Evolutionary conservation across 139 green algal species (phyloP), one percentile per base, ranked within the genome.

Genomic region (Medakamo hakoo): DNA sequence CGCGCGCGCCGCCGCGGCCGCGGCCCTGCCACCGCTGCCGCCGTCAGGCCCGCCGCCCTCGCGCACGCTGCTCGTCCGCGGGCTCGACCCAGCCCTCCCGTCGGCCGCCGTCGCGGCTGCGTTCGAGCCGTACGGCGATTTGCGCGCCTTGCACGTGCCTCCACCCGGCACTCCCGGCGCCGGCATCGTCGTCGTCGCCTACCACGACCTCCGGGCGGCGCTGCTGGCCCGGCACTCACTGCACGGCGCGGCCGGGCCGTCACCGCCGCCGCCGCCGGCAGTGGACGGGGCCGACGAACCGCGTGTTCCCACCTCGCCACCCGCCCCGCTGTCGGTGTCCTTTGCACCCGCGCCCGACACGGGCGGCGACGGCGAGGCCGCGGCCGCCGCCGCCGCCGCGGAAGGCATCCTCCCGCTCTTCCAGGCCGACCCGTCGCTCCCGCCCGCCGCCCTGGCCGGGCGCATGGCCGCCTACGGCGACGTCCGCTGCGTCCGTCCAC

Each of bases 181-280:
- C 59, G 91, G 91, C 27, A 80, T 93, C 56, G 73, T 97, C 18
- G 74, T 96, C 66, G 77, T 97, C n/a, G 74, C 73, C 4, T 98
- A 91, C 78, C 92, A 84, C 65, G 91, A 98, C 78, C 70, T 94
- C 26, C 72, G 88, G 5, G 77, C 82, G 0, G 88, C 91, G 2
- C 70, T 76, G 14, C 57, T 74, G 29, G 91, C 91, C 1, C 74
- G 83, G 31, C 56, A 76, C 49, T 78, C 76, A 0, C 75, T 96
- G 40, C 69, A 81, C 28, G 74, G 86, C 20, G 63, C 69, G 3
- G 25, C 66, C n/a, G n/a, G n/a, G n/a, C n/a, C n/a, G n/a, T n/a
- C n/a, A n/a, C n/a, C n/a, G n/a, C n/a, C n/a, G n/a, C 23, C 30
- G 90, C 19, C 30, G 57, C 26, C 68, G 67, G 3, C 30, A 88